Evolutionary conservation across 306 rosid genomes (phyloP), one percentile per base, ranked within the genome.

Genomic region (Castanospermum australe): DNA sequence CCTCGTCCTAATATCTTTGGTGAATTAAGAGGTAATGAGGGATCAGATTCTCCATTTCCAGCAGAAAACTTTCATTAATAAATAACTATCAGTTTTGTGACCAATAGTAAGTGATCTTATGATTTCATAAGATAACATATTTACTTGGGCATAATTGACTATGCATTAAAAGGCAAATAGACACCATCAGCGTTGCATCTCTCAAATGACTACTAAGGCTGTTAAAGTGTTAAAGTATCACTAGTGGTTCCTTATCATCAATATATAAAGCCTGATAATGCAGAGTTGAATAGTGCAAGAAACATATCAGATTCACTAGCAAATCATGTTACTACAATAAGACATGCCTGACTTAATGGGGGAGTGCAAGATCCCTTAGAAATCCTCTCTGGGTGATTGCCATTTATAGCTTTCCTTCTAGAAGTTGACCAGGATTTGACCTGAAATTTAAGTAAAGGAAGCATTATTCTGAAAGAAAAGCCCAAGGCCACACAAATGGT

Each of bases 1-100:
- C 17, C 36, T 52, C 62, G n/a, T 67, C 71, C 71, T 17, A 71
- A 57, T 45, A 81, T 56, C 87, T 82, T 89, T 4, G 81, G 84
- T 17, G 86, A 87, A 78, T 85, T 85, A 55, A 44, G 85, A 69
- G 73, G 77, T 20, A 84, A 71, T 25, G 87, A 32, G 38, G 81
- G n/a, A 50, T 65, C 71, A n/a, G 33, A 30, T 54, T 84, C 80
- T 66, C 61, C 82, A 65, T 63, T 70, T 82, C 59, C 84, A 52
- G 80, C 76, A 54, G 64, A 47, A 64, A 15, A 74, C 88, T 87
- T 78, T 76, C 65, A 67, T 66, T 54, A 56, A 22, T 25, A 28
- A 47, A 44, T 3, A 52, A 13, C 36, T 2, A 39, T 86, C 33
- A 75, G 77, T 68, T 63, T 25, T 18, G 25, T 14, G 35, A 66